A percentile compares a stretch with the other conserved stretches of the same genome.
These are phyloP conservation scores for Crithidia expoeki DNA, from an alignment of 208 protist genomes.

Conservation along the genomic window DNA sequence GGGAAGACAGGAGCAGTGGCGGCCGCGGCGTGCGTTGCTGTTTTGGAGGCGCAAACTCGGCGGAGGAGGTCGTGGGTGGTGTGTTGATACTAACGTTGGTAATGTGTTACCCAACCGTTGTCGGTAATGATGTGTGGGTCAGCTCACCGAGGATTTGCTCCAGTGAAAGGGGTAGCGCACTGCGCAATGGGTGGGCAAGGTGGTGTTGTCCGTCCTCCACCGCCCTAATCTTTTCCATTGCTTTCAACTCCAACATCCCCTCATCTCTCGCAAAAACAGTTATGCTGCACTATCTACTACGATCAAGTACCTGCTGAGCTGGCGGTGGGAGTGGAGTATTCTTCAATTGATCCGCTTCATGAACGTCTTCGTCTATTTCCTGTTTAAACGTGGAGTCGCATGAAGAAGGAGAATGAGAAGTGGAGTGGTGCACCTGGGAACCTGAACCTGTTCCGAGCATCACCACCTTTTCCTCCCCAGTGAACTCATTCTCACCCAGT, in stretches of 20 bases:
- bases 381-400: too few relatives aligned
- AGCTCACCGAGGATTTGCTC: background rate
- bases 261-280: background rate
- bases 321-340: too few relatives aligned
- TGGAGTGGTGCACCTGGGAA: too few relatives aligned
- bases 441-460: too few relatives aligned
- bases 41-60: background rate
- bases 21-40: conserved; percentile 13
- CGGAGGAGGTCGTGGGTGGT: conserved; percentile 4
- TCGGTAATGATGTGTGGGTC: background rate
- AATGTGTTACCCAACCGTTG: background rate
- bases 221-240: background rate
- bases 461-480: too few relatives aligned
- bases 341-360: too few relatives aligned
- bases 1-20: conserved; percentile 10
- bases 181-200: background rate
- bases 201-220: background rate
- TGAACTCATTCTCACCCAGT: background rate
- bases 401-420: too few relatives aligned
- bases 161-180: conserved; percentile 3
- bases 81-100: background rate
- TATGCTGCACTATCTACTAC: too few relatives aligned
- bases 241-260: background rate
- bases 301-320: too few relatives aligned
- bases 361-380: too few relatives aligned